phyloP scores from a whole-genome alignment of 345 rosid species.

The Toxicodendron radicans region DNA sequence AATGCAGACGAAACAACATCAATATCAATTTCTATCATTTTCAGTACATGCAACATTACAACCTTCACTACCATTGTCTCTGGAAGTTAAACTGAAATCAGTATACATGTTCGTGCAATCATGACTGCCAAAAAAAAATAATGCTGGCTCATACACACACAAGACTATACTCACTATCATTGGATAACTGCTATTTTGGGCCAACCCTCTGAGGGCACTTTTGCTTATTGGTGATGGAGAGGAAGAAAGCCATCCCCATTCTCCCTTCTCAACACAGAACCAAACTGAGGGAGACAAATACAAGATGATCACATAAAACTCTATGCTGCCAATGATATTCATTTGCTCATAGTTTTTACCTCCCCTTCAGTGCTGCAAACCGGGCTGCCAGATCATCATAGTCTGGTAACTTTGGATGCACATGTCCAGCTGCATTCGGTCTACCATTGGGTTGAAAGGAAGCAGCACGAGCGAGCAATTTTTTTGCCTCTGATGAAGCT shows the following conservation, averaged over 20 bases:
- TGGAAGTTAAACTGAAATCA: conserved; percentile 16
- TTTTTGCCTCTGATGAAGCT: conserved; percentile 41
- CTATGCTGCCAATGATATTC: not conserved
- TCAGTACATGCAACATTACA: conserved; percentile 19
- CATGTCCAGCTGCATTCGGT: conserved; percentile 64
- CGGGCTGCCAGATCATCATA: conserved; percentile 92
- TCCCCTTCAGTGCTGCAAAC: conserved; percentile 80
- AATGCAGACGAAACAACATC: not conserved
- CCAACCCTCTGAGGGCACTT: conserved; percentile 8
- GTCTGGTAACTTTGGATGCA: conserved; percentile 94
- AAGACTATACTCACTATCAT: conserved; percentile 1
- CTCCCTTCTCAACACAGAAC: not conserved
- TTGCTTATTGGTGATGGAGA: not conserved
- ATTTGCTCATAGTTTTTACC: conserved; percentile 31
- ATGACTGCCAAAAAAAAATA: conserved; percentile 2
- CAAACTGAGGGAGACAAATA: conserved; percentile 9
- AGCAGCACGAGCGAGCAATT: conserved; percentile 61
- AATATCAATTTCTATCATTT: conserved; percentile 12
- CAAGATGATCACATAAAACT: not conserved
- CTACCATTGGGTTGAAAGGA: conserved; percentile 70
- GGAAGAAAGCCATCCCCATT: not conserved
- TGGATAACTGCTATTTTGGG: not conserved
- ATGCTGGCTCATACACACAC: not conserved
- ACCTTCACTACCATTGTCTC: conserved; percentile 17
- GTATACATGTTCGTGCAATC: conserved; percentile 13